Evolutionary conservation across 345 rosid genomes (phyloP).

Genomic region (Lepidium sativum): DNA sequence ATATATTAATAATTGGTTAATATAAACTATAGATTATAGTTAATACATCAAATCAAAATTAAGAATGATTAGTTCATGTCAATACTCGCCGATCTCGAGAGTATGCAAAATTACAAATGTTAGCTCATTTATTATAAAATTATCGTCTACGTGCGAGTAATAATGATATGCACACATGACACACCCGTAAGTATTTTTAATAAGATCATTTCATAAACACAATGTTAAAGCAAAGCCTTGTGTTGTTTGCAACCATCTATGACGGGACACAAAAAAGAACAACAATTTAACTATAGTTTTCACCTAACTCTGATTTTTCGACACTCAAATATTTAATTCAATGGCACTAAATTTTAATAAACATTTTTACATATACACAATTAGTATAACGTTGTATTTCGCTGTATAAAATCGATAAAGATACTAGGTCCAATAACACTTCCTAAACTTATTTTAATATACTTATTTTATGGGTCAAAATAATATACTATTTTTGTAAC

Average conservation of each 20-base stretch:
- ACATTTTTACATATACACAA: too few species aligned
- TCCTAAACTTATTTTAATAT: too few species aligned
- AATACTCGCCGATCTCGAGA: not conserved
- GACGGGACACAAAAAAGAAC: not conserved
- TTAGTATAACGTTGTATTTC: too few species aligned
- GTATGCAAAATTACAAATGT: not conserved
- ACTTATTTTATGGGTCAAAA: too few species aligned
- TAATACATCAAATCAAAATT: not conserved
- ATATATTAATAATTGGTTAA: not conserved
- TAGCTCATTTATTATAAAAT: not conserved
- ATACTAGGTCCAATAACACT: too few species aligned
- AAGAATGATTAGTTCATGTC: not conserved
- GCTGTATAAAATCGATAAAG: too few species aligned
- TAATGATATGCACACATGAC: not conserved
- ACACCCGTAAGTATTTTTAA: not conserved
- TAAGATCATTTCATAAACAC: not conserved
- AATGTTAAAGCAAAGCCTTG: not conserved
- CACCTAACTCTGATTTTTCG: not conserved
- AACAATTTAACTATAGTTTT: not conserved
- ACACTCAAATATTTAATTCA: too few species aligned
- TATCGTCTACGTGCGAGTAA: not conserved
- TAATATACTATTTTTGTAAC: too few species aligned
- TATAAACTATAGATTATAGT: too few species aligned
- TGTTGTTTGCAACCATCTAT: not conserved
- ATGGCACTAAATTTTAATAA: too few species aligned